Evolutionary conservation across 345 rosid species (phyloP), one percentile per base, ranked within the genome.

Genomic region (Hirschfeldia incana): DNA sequence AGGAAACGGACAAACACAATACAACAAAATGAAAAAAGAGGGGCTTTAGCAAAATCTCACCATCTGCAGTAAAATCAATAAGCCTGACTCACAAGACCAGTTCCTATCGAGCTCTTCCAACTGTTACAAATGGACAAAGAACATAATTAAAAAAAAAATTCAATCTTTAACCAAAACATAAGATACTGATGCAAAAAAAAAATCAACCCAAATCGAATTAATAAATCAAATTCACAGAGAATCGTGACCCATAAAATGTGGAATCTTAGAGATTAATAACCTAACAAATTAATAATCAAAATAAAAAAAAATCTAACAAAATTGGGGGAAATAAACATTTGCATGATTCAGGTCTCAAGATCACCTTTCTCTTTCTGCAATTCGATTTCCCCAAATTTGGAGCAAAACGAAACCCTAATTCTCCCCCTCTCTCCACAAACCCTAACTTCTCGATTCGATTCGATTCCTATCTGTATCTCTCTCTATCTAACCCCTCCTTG

Each of bases 331-430:
- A 21, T 53, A 32, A 65, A 59, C 60, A 67, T 78, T 37, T 72
- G 76, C 89, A 77, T 88, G 85, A 87, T 89, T 91, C 85, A 26
- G 85, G 84, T 77, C 58, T 77, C 60, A 9, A 72, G 83, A 87
- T 78, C 80, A 85, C 46, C 46, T 61, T 73, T 73, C 80, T 77
- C 8, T 13, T n/a, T 84, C 33, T 66, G 77, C 85, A 81, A 85
- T 77, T 72, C 60, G 84, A 12, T 81, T 63, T 72, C 78, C 81
- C 80, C 72, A 70, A 69, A 80, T 75, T n/a, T 11, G 4, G 39
- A 65, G 27, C 53, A 53, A 59, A 60, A 60, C 28, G 67, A 75
- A 75, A 80, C 80, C 83, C 83, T 80, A 65, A 70, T 49, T 39
- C 9, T 55, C 81, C 82, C 84, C 21, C 21, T 78, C 65, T 67